phyloP scores from a whole-genome alignment of 2,329 filamentous ascomycete species.

The Rhynchosporium graminicola region DNA sequence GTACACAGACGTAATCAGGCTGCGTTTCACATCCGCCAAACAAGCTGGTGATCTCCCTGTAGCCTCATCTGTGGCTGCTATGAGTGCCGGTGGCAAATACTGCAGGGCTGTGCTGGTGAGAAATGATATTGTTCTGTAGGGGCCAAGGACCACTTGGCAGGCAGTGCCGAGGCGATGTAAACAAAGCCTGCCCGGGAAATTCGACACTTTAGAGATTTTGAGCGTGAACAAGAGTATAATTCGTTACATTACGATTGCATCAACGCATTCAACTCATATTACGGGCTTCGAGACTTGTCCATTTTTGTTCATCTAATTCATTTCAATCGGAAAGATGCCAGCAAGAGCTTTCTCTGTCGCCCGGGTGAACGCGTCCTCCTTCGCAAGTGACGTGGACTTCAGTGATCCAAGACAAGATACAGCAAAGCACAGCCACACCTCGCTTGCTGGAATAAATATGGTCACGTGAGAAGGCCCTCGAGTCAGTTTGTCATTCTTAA shows the following conservation, averaged over 20 bases:
- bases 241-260: neutral
- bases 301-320: too few relatives aligned
- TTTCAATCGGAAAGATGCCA: too few relatives aligned
- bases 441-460: neutral
- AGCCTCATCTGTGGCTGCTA: neutral
- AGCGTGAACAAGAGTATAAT: too few relatives aligned
- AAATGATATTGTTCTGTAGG: neutral
- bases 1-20: constrained; percentile 15
- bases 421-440: constrained; percentile 14
- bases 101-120: constrained; percentile 7
- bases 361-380: constrained; percentile 4
- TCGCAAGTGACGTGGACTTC: constrained; percentile 7
- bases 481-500: neutral
- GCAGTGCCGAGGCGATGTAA: constrained; percentile 4
- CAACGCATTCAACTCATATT: neutral
- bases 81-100: constrained; percentile 2
- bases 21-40: constrained; percentile 8
- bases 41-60: constrained; percentile 10
- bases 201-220: too few relatives aligned
- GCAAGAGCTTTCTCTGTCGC: neutral
- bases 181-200: constrained; percentile 1
- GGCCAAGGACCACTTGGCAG: neutral
- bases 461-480: neutral
- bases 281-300: neutral
- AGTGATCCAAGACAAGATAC: neutral